Evolutionary conservation across 768 basidiomycete species (phyloP).

Genomic region (Mycena kentingensis): DNA sequence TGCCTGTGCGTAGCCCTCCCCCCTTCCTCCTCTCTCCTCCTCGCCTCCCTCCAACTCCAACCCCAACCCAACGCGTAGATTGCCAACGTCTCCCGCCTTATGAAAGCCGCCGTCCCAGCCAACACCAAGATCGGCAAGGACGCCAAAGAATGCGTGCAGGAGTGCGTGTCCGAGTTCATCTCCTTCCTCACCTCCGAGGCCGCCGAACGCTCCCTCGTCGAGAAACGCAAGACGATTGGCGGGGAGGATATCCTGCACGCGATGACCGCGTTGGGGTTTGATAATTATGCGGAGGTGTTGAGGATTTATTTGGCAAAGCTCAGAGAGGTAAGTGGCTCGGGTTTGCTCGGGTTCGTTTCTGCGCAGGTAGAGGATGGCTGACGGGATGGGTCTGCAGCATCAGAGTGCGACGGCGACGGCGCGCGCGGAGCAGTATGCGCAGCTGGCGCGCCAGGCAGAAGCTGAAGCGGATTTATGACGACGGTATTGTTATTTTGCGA

Average conservation of each 20-base stretch:
- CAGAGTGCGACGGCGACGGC: not conserved
- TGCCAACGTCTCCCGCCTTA: slow-evolving; percentile 96
- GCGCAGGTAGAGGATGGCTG: not conserved
- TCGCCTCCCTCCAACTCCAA: not conserved
- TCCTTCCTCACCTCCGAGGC: slow-evolving; percentile 97
- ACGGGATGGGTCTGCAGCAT: not conserved
- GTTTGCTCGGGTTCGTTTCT: not conserved
- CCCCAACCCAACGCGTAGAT: slow-evolving; percentile 55
- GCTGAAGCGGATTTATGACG: too few relatives aligned
- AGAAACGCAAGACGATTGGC: slow-evolving; percentile 97
- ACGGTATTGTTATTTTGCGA: too few relatives aligned
- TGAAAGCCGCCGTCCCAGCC: slow-evolving; percentile 88
- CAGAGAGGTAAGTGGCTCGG: slow-evolving; percentile 58
- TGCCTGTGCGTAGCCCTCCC: slow-evolving; percentile 73
- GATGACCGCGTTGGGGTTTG: slow-evolving; percentile 91
- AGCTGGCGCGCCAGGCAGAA: too few relatives aligned
- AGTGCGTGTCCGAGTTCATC: slow-evolving; percentile 98
- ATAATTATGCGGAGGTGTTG: slow-evolving; percentile 90
- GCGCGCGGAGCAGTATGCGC: not conserved
- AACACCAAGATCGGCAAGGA: slow-evolving; percentile 97
- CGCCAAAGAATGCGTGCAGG: slow-evolving; percentile 97
- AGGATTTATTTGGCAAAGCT: slow-evolving; percentile 92
- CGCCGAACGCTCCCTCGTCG: slow-evolving; percentile 89
- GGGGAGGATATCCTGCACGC: slow-evolving; percentile 97
- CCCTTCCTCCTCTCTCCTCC: slow-evolving; percentile 2